A percentile compares a stretch with the other conserved stretches of the same genome.
Evolutionary conservation across 2,329 filamentous ascomycete species (phyloP).

Genomic region (Fusarium lateritium): DNA sequence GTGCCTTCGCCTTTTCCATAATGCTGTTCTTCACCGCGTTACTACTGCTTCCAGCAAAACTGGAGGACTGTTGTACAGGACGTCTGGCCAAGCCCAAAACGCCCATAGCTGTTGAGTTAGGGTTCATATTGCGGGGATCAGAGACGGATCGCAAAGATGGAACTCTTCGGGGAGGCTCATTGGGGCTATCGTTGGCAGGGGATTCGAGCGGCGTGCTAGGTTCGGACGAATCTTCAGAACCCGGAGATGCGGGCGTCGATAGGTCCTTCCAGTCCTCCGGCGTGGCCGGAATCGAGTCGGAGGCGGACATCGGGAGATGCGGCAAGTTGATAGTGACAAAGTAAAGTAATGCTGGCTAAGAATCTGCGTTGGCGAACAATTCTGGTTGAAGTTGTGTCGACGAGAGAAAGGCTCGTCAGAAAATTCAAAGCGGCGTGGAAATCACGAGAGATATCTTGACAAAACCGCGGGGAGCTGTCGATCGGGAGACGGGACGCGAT

Average conservation of each 20-base stretch:
- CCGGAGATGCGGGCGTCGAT: conserved; percentile 60
- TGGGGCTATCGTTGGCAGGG: conserved; percentile 52
- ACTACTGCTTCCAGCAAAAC: conserved; percentile 51
- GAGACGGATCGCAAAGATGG: conserved; percentile 73
- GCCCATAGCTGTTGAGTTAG: conserved; percentile 88
- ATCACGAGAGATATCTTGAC: conserved; percentile 37
- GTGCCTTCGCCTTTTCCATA: conserved; percentile 64
- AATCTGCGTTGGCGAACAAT: background rate
- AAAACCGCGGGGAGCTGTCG: conserved; percentile 36
- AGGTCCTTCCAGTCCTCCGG: conserved; percentile 61
- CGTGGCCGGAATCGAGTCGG: conserved; percentile 60
- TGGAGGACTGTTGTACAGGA: conserved; percentile 60
- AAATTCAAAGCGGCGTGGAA: conserved; percentile 32
- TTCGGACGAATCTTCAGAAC: conserved; percentile 63
- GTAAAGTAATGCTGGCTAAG: conserved; percentile 1
- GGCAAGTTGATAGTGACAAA: conserved; percentile 17
- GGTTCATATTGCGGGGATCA: conserved; percentile 76
- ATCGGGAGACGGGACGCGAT: conserved; percentile 46
- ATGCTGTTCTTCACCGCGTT: conserved; percentile 58
- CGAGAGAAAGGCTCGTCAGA: conserved; percentile 11
- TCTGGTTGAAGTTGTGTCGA: conserved; percentile 7
- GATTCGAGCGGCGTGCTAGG: conserved; percentile 64
- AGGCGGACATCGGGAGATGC: conserved; percentile 45
- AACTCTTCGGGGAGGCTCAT: conserved; percentile 64
- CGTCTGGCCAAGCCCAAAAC: conserved; percentile 77